Percentiles rank a stretch among this genome's conserved stretches.
Evolutionary conservation across 805 yeast species (phyloP).

Genomic region (Tetrapisispora namnaoensis): DNA sequence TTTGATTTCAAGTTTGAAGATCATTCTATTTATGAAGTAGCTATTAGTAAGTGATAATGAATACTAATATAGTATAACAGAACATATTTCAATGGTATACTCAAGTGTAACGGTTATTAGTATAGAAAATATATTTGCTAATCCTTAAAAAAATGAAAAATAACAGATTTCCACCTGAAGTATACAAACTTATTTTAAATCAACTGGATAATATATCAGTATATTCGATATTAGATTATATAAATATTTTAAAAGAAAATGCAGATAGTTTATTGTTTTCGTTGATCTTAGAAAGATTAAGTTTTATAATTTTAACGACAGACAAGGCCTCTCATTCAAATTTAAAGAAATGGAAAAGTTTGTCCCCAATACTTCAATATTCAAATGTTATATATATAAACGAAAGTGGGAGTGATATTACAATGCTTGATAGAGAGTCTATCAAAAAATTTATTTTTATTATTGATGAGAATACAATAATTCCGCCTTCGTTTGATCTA

Average conservation of each 20-base stretch:
- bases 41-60: no score
- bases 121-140: not conserved
- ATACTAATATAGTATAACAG: no score
- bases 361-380: not conserved
- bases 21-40: no score
- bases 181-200: constrained; percentile 1
- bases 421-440: not conserved
- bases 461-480: not conserved
- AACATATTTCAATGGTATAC: not conserved
- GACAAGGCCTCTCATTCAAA: not conserved
- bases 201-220: not conserved
- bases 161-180: not conserved
- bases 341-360: not conserved
- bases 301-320: not conserved
- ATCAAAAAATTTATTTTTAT: not conserved
- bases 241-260: not conserved
- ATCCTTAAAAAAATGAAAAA: not conserved
- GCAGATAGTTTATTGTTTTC: not conserved
- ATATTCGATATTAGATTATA: not conserved
- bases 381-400: not conserved
- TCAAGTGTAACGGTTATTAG: not conserved
- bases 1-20: no score
- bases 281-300: not conserved
- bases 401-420: not conserved
- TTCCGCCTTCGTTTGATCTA: not conserved